Evolutionary conservation across 1,284 basidiomycete genomes (phyloP).

Genomic region (Meira miltonrushii): DNA sequence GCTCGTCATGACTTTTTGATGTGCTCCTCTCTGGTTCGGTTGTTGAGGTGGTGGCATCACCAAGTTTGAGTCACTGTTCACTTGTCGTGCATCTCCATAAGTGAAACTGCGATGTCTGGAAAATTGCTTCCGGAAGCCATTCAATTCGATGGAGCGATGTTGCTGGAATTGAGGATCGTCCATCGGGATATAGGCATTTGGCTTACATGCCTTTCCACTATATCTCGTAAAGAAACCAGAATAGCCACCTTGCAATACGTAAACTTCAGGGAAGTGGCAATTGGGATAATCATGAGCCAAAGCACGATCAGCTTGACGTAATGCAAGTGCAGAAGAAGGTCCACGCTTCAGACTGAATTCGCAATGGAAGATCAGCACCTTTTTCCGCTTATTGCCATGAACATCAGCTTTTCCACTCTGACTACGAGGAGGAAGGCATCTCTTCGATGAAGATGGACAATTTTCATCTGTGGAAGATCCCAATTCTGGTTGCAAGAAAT

Average conservation of each 20-base stretch:
- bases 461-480: too few relatives aligned
- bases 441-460: not conserved
- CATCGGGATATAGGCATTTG: constrained; percentile 81
- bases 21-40: not conserved
- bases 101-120: constrained; percentile 44
- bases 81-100: constrained; percentile 32
- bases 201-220: constrained; percentile 65
- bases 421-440: constrained; percentile 52
- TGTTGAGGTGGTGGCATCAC: not conserved
- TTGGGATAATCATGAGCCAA: constrained; percentile 82
- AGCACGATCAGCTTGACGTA: constrained; percentile 81
- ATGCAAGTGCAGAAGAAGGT: constrained; percentile 91
- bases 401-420: constrained; percentile 65
- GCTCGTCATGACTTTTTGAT: not conserved
- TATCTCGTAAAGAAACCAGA: constrained; percentile 73
- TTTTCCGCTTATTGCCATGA: constrained; percentile 61
- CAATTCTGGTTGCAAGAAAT: constrained; percentile 61
- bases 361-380: constrained; percentile 90
- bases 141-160: constrained; percentile 75
- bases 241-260: constrained; percentile 94
- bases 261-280: constrained; percentile 93
- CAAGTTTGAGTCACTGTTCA: not conserved
- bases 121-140: constrained; percentile 76
- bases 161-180: constrained; percentile 78
- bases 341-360: constrained; percentile 94